Percentiles rank a stretch among this genome's conserved stretches.
Conservation (phyloP, 2,329 filamentous ascomycete genomes). For the Orbilia brochopaga region DNA sequence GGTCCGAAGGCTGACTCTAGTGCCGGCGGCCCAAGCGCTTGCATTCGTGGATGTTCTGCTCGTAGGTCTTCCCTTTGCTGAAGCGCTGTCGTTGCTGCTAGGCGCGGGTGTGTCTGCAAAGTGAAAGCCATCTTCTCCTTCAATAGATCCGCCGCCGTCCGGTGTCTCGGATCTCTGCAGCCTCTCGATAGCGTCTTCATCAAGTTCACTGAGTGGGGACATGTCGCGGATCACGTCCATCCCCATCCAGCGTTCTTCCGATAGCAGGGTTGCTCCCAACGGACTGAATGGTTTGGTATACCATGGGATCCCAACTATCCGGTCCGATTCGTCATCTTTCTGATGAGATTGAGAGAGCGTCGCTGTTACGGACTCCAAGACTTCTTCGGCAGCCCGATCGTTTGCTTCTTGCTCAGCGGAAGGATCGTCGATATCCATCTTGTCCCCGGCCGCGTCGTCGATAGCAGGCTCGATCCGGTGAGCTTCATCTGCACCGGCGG, state of each 20-base stretch:
- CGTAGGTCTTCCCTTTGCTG: constrained; percentile 11
- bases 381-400: constrained; percentile 38
- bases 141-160: constrained; percentile 17
- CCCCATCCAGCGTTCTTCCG: constrained; percentile 50
- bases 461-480: constrained; percentile 5
- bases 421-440: constrained; percentile 40
- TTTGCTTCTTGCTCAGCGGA: constrained; percentile 28
- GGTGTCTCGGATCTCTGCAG: constrained; percentile 33
- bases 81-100: constrained; percentile 5
- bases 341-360: constrained; percentile 37
- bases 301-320: constrained; percentile 45
- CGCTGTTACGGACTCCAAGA: constrained; percentile 33
- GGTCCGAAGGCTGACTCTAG: constrained; percentile 37
- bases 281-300: constrained; percentile 49
- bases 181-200: constrained; percentile 48
- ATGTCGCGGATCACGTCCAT: constrained; percentile 49
- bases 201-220: constrained; percentile 49
- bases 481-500: constrained; percentile 14
- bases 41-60: constrained; percentile 11
- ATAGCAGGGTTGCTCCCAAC: constrained; percentile 41
- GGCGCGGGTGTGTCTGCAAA: neutral
- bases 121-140: constrained; percentile 15
- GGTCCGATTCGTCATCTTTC: constrained; percentile 29
- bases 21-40: constrained; percentile 33
- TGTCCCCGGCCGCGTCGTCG: constrained; percentile 17